Evolutionary conservation across 768 basidiomycete genomes (phyloP), one percentile per base, ranked within the genome.

Genomic region (Xanthoconium purpureum): DNA sequence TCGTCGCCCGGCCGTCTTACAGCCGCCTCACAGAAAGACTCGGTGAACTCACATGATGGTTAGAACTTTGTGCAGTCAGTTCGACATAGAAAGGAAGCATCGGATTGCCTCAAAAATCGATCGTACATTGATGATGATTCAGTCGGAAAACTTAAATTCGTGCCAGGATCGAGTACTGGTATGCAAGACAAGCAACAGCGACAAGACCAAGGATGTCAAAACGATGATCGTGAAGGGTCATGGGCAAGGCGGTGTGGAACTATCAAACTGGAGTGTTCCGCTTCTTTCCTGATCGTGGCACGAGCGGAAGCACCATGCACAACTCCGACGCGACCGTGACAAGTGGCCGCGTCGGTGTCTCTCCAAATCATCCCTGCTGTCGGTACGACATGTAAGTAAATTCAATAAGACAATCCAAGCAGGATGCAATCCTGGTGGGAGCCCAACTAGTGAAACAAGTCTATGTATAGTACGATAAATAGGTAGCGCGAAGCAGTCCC

Each of bases 381-480:
- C 20, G 20, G 11, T 8, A 6, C 28, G 14, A 28, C 13, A 32
- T n/a, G n/a, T 30, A 24, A 13, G 35, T 48, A 47, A 51, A 50
- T 18, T 18, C 11, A 52, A 54, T 47, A 52, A 52, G 37, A 47
- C 38, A 10, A 37, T 28, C 48, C 42, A 10, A 30, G 14, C 53
- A 46, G 40, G 52, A 55, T 35, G 11, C 52, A 50, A 51, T 65
- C 59, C 17, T 40, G 42, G 29, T 8, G 28, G 18, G n/a, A n/a
- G 24, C n/a, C 3, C 45, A 47, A 58, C 49, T 54, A 63, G 40
- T 44, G 38, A 50, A 51, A 54, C 49, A 48, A n/a, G 11, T 69
- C 24, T 24, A 24, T 24, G 12, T 35, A 69, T 60, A 13, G 40
- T 68, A 70, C 56, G 24, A 56, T 65, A 70, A 57, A 63, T 59